These are phyloP conservation scores for Xylaria multiplex DNA, from an alignment of 2,329 filamentous ascomycete species.

Conservation along the genomic window DNA sequence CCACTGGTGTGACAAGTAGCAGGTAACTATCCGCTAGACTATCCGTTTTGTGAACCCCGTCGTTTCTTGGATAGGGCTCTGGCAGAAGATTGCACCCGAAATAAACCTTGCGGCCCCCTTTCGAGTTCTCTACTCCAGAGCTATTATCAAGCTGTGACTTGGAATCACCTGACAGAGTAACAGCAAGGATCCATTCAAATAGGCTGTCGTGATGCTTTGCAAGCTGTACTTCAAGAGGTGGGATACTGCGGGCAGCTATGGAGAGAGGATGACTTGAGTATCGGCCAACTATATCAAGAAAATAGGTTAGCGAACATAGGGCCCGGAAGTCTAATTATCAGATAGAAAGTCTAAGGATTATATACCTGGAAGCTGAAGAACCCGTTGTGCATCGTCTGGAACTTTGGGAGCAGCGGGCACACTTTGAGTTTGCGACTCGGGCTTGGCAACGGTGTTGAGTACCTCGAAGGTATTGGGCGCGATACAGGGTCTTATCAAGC, in stretches of 20 bases:
- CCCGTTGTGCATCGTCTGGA: constrained; percentile 36
- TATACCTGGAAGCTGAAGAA: constrained; percentile 46
- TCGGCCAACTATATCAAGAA: constrained; percentile 38
- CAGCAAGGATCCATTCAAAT: constrained; percentile 48
- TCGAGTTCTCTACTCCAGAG: constrained; percentile 30
- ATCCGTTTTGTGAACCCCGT: constrained; percentile 39
- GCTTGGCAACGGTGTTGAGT: constrained; percentile 47
- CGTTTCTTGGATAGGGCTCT: constrained; percentile 47
- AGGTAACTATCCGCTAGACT: constrained; percentile 54
- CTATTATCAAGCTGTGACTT: constrained; percentile 31
- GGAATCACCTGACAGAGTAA: constrained; percentile 34
- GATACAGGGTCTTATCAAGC: constrained; percentile 42
- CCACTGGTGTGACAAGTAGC: constrained; percentile 52
- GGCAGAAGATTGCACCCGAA: constrained; percentile 65
- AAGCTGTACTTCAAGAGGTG: constrained; percentile 46
- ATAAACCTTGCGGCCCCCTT: constrained; percentile 49
- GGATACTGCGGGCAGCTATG: constrained; percentile 43
- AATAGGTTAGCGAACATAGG: constrained; percentile 25
- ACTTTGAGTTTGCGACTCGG: constrained; percentile 39
- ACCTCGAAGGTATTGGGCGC: constrained; percentile 46
- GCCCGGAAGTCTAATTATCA: background rate
- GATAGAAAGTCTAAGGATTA: constrained; percentile 3
- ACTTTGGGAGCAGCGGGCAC: constrained; percentile 30
- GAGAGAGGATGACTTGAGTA: constrained; percentile 46
- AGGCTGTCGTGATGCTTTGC: constrained; percentile 47